Evolutionary conservation across 768 basidiomycete genomes (phyloP).

Genomic region (Pleurotus pulmonarius): DNA sequence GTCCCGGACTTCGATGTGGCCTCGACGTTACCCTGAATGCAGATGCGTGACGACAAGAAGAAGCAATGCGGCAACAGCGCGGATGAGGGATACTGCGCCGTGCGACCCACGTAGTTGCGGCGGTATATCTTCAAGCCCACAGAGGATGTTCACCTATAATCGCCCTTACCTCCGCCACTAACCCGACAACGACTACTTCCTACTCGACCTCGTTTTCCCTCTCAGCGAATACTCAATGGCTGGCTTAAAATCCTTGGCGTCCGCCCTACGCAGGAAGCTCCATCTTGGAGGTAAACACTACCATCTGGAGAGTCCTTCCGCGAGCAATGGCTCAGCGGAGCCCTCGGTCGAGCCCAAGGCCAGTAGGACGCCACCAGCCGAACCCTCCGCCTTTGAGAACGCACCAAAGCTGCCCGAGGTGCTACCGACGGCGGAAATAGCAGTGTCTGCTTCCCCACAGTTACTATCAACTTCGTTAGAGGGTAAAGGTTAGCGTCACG

Average conservation of each 20-base stretch:
- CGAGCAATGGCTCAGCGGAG: not conserved
- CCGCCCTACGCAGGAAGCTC: constrained; percentile 1
- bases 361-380: not conserved
- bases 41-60: too few species aligned
- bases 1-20: too few species aligned
- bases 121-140: not conserved
- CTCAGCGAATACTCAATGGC: not conserved
- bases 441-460: not conserved
- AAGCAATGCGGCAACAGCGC: not conserved
- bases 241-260: not conserved
- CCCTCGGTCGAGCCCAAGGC: not conserved
- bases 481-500: not conserved
- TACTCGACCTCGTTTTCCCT: not conserved
- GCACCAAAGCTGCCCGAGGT: not conserved
- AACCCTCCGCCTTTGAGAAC: not conserved
- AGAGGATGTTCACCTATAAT: not conserved
- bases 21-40: too few species aligned
- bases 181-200: not conserved
- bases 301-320: not conserved
- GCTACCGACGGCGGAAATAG: not conserved
- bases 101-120: not conserved
- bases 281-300: not conserved
- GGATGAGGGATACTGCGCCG: not conserved
- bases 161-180: not conserved
- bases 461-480: not conserved